Evolutionary conservation across 345 rosid species (phyloP).

Genomic region (thale cress (Arabidopsis thaliana)): DNA sequence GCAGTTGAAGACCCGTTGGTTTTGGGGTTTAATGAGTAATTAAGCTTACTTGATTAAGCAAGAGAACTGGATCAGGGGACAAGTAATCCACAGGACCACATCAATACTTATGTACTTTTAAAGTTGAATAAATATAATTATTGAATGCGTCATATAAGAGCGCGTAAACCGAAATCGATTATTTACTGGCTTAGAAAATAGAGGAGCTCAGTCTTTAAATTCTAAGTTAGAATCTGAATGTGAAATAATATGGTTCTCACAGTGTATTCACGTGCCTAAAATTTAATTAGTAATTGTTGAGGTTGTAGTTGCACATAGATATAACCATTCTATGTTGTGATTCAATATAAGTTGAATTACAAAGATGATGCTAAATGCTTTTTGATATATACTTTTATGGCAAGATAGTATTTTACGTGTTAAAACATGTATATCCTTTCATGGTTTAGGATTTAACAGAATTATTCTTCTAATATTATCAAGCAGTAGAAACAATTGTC

Average conservation of each 20-base stretch:
- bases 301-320: neutral
- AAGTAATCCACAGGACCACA: constrained; percentile 43
- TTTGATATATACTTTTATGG: too few species aligned
- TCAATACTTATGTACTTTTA: constrained; percentile 6
- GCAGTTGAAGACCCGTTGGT: constrained; percentile 27
- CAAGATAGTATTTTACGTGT: too few species aligned
- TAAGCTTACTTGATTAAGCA: constrained; percentile 45
- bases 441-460: too few species aligned
- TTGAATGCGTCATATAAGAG: neutral
- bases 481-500: neutral
- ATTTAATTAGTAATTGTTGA: neutral
- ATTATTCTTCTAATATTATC: too few species aligned
- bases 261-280: neutral
- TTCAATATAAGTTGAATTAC: too few species aligned
- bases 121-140: neutral
- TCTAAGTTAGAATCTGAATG: neutral
- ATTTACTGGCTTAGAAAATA: neutral
- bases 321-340: neutral
- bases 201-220: neutral
- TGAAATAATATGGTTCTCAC: neutral
- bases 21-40: constrained; percentile 25
- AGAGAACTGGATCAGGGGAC: constrained; percentile 29
- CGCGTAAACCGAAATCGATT: constrained; percentile 22
- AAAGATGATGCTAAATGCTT: too few species aligned
- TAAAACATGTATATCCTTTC: too few species aligned